Evolutionary conservation across 495 filamentous ascomycete genomes (phyloP), one percentile per base, ranked within the genome.

Genomic region (Trichocladium antarcticum): DNA sequence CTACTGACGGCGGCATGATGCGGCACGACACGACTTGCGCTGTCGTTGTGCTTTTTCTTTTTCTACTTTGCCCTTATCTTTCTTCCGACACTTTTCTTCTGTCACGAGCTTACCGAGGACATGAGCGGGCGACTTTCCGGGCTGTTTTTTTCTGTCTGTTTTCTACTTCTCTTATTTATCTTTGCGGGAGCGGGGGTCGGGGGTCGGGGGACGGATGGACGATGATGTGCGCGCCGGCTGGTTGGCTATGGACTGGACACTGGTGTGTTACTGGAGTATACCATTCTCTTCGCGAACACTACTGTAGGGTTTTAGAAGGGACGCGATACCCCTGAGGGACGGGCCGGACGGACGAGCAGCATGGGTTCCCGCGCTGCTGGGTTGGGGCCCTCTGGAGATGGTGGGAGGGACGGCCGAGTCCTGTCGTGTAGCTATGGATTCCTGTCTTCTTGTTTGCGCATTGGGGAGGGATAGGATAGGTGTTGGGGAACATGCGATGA

Each of bases 231-330:
- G 38, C 24, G 48, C 11, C 6, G 24, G 15, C 21, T 31, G 50
- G 35, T 54, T 47, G 50, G 53, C 40, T 55, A 57, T 12, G 48
- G 27, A 39, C 32, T 34, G 41, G 41, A 46, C 37, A 51, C 47
- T 35, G 43, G 36, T 47, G 35, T 58, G 45, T 49, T 49, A 51
- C 51, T 64, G 57, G 62, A 64, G 55, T 57, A 57, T 57, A 48
- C 51, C 41, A n/a, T 45, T 60, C 54, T 49, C 51, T 55, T 57
- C 45, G 54, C 47, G 54, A 60, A 50, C 57, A 46, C 51, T 54
- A 35, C 37, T 50, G 50, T 60, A 57, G 58, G 55, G 50, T 56
- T 56, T 59, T 51, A 54, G 57, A 59, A 56, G 54, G 58, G 55
- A 53, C 55, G 45, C 42, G 49, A 53, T 61, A 55, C 58, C 55